Conservation (phyloP, 495 filamentous ascomycete species). For the Penicillium alfredii region DNA sequence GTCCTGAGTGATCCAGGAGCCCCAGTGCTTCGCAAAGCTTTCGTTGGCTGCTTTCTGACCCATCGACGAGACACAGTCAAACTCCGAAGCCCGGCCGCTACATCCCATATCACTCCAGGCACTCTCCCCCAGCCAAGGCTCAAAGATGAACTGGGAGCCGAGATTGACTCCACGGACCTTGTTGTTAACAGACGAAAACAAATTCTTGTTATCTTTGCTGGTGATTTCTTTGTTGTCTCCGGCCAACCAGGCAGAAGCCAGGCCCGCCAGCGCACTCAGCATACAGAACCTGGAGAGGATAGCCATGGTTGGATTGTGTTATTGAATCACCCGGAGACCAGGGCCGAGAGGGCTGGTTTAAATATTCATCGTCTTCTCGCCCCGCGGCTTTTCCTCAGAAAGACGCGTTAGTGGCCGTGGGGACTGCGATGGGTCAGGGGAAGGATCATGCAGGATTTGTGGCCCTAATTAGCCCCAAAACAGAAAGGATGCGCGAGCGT, state of each 20-base stretch:
- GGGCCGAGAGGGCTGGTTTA: too few relatives aligned
- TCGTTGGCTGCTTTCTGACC: slow-evolving; percentile 50
- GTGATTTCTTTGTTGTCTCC: slow-evolving; percentile 23
- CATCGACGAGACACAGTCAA: slow-evolving; percentile 49
- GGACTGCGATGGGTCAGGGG: neutral
- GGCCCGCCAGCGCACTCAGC: slow-evolving; percentile 7
- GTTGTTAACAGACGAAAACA: slow-evolving; percentile 22
- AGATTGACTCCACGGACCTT: slow-evolving; percentile 60
- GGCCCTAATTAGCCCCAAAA: neutral
- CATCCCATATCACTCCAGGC: slow-evolving; percentile 54
- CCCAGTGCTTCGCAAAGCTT: slow-evolving; percentile 54
- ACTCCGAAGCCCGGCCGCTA: slow-evolving; percentile 44
- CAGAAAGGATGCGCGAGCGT: neutral
- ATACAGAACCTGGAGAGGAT: slow-evolving; percentile 3
- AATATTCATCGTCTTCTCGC: too few relatives aligned
- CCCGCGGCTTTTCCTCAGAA: neutral
- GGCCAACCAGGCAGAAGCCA: slow-evolving; percentile 27
- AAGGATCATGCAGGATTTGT: neutral
- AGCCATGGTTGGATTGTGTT: slow-evolving; percentile 2
- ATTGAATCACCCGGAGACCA: too few relatives aligned
- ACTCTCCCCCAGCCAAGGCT: slow-evolving; percentile 51
- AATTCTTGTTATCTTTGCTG: slow-evolving; percentile 19
- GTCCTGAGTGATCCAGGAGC: slow-evolving; percentile 48
- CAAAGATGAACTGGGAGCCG: slow-evolving; percentile 53
- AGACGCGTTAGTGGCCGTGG: neutral